phyloP scores from a whole-genome alignment of 176 grass and related monocot species.

The Canna indica region DNA sequence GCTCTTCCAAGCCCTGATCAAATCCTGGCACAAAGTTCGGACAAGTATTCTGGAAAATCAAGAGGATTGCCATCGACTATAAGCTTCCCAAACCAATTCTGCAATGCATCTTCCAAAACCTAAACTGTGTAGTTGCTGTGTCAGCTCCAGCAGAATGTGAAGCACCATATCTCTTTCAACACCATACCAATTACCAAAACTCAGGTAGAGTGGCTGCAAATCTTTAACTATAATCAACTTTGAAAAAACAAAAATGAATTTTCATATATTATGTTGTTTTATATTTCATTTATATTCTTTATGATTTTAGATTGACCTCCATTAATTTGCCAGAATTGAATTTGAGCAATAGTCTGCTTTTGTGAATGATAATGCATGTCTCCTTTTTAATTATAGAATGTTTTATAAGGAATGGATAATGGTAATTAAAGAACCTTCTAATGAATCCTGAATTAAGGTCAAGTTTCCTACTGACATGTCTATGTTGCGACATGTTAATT shows the following conservation, averaged over 20 bases:
- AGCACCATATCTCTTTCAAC: neutral
- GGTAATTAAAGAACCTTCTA: too few relatives aligned
- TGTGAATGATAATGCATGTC: neutral
- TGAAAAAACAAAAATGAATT: neutral
- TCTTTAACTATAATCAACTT: neutral
- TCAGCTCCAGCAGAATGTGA: neutral
- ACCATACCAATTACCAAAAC: neutral
- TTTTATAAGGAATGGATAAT: too few relatives aligned
- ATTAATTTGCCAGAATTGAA: too few relatives aligned
- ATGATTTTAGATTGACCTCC: too few relatives aligned
- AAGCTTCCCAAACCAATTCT: neutral
- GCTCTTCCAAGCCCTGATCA: neutral
- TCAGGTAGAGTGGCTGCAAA: neutral
- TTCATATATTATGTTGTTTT: too few relatives aligned
- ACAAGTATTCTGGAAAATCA: neutral
- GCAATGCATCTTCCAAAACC: neutral
- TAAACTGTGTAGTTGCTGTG: neutral
- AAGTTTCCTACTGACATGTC: neutral
- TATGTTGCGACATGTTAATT: neutral
- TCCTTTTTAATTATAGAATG: neutral
- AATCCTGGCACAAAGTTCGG: neutral
- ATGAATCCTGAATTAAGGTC: neutral
- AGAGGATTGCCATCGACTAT: neutral
- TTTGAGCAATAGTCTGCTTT: too few relatives aligned
- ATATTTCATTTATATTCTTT: too few relatives aligned